Evolutionary conservation across 305 asterid species (phyloP).

Genomic region (Salvia sclarea): DNA sequence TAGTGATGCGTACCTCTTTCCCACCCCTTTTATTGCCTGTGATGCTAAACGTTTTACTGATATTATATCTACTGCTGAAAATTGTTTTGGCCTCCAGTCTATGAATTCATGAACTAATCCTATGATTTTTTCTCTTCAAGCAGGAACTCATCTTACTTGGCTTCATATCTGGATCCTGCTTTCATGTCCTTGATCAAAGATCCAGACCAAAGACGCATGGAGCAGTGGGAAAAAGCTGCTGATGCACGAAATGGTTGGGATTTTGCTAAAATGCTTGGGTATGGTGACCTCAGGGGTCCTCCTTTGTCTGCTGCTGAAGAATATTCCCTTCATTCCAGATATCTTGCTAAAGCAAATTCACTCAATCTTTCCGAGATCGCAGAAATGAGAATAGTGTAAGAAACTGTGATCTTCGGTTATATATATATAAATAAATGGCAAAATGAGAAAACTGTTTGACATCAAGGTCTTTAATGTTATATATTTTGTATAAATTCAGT

Average conservation of each 20-base stretch:
- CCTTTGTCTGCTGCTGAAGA: constrained; percentile 93
- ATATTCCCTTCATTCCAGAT: constrained; percentile 94
- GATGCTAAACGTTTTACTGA: constrained; percentile 8
- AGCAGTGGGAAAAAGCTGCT: constrained; percentile 90
- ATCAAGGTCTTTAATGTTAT: background rate
- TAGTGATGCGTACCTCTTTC: constrained; percentile 35
- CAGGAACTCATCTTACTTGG: constrained; percentile 82
- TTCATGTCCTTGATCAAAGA: constrained; percentile 97
- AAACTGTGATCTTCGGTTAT: constrained; percentile 15
- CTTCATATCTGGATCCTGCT: constrained; percentile 87
- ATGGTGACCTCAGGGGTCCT: constrained; percentile 85
- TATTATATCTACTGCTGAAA: constrained; percentile 25
- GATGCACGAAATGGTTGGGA: constrained; percentile 81
- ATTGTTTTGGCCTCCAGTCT: constrained; percentile 18
- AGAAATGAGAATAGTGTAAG: constrained; percentile 98
- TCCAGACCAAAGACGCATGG: constrained; percentile 85
- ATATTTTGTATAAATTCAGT: constrained; percentile 43
- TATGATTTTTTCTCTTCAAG: constrained; percentile 28
- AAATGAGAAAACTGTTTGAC: background rate
- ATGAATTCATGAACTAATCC: constrained; percentile 9
- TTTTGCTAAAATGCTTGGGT: constrained; percentile 76
- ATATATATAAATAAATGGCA: too few species aligned
- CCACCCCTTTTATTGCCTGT: constrained; percentile 9
- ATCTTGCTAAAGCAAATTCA: constrained; percentile 92
- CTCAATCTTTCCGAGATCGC: constrained; percentile 88